Evolutionary conservation across 2,329 filamentous ascomycete genomes (phyloP).

Genomic region (Fusarium sarcochroum): DNA sequence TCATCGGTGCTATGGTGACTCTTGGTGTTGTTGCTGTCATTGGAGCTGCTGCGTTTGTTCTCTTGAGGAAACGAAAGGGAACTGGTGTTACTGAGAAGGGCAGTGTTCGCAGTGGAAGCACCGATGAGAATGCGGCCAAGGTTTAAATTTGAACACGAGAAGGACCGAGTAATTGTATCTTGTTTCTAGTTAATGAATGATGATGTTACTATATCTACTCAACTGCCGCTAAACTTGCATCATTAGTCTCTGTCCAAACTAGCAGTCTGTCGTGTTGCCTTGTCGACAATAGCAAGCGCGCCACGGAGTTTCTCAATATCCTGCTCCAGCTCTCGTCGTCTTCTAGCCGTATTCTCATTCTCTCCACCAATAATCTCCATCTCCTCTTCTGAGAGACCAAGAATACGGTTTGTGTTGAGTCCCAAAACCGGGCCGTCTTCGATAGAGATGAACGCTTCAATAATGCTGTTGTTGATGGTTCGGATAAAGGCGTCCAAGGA

Average conservation of each 20-base stretch:
- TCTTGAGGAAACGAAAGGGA: slow-evolving; percentile 43
- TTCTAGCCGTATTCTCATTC: slow-evolving; percentile 30
- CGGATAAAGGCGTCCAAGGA: slow-evolving; percentile 49
- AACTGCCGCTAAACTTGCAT: not conserved
- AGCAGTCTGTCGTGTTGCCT: slow-evolving; percentile 26
- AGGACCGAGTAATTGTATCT: too few species aligned
- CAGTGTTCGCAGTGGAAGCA: slow-evolving; percentile 33
- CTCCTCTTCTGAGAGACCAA: slow-evolving; percentile 26
- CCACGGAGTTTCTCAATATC: slow-evolving; percentile 41
- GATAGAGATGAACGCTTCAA: slow-evolving; percentile 32
- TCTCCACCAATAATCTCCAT: slow-evolving; percentile 31
- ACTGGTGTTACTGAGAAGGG: slow-evolving; percentile 11
- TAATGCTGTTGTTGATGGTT: slow-evolving; percentile 26
- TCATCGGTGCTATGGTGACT: slow-evolving; percentile 53
- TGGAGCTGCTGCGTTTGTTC: slow-evolving; percentile 38
- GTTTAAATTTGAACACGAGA: slow-evolving; percentile 1
- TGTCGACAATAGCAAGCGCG: slow-evolving; percentile 37
- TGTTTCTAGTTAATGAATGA: too few species aligned
- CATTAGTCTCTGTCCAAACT: slow-evolving; percentile 11
- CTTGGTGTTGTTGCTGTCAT: slow-evolving; percentile 48
- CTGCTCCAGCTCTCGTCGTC: slow-evolving; percentile 26
- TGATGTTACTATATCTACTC: too few species aligned
- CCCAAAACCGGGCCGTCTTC: slow-evolving; percentile 37
- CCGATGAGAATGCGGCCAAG: slow-evolving; percentile 10
- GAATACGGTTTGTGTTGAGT: slow-evolving; percentile 25